Percentiles rank a stretch among this genome's conserved stretches.
These are phyloP conservation scores for Penicillium angulare DNA, from an alignment of 495 filamentous ascomycete genomes.

Conservation along the genomic window DNA sequence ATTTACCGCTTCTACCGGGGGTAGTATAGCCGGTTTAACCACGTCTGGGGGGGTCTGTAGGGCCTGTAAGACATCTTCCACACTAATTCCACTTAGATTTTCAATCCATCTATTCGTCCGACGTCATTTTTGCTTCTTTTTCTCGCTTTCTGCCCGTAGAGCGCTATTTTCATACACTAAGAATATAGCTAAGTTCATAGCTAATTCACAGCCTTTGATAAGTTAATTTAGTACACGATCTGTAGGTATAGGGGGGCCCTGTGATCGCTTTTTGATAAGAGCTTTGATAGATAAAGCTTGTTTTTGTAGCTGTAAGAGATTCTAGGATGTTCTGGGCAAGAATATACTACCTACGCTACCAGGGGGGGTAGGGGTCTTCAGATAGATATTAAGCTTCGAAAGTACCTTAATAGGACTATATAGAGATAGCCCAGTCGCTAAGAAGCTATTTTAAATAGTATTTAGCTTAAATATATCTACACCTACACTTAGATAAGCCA, in stretches of 20 bases:
- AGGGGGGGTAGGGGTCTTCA: background rate
- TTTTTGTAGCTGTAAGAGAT: background rate
- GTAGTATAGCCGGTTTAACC: background rate
- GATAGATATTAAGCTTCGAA: background rate
- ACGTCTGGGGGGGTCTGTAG: background rate
- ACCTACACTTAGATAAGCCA: background rate
- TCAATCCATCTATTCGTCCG: background rate
- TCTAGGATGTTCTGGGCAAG: background rate
- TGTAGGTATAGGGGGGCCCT: background rate
- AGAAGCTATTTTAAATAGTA: conserved; percentile 1
- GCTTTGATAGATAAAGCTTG: background rate
- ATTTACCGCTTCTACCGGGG: background rate
- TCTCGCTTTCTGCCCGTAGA: background rate
- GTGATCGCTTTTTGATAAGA: background rate
- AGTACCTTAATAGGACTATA: background rate
- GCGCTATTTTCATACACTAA: background rate
- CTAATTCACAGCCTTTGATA: background rate
- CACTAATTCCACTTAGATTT: background rate
- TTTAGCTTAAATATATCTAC: background rate
- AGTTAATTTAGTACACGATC: background rate
- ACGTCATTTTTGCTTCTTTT: background rate
- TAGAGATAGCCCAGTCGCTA: background rate
- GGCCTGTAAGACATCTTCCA: background rate
- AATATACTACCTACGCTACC: background rate
- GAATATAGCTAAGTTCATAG: background rate